Base-by-base conservation (phyloP, 2,329 filamentous ascomycete genomes). In the Thyridium curvatum region DNA sequence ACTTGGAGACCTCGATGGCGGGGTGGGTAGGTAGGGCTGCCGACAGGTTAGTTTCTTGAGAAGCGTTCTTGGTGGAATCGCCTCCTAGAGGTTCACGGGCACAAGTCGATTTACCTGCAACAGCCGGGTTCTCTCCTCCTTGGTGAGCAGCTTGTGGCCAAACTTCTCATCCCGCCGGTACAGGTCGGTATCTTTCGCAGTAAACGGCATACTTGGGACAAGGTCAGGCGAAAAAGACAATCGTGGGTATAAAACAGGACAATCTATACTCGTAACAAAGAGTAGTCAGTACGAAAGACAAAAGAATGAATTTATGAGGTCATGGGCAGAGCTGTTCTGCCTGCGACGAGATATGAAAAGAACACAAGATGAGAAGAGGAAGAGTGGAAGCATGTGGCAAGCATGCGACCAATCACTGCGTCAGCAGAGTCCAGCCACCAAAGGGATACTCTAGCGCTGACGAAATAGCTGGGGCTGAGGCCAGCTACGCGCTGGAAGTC, bases 81-180 rank as follows among this genome's bases (percentile, higher is more conserved):
- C 51, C 47, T 42, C 52, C 35, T 29, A 45, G 39, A 35, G 44
- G 31, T 26, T 47, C 13, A 12, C 15, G 15, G 18, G 30, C 32
- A 30, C 18, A 36, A 40, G 26, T 12, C 16, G 12, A 46, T 52
- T 32, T 41, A 71, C 70, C 61, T 70, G 55, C 35, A 72, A 47
- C 16, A 74, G 55, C 44, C 62, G 61, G 43, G 69, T 56, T 42
- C 69, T 59, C 48, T 72, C 62, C 44, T 61, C 56, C n/a, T 60
- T 53, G 8, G 60, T 64, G 40, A 72, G 46, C 15, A 63, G 50
- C 45, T 53, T 66, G 49, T 66, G 62, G 30, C 60, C 63, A 31
- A 54, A 47, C 48, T 60, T 66, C 36, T 64, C 66, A 55, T 73
- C 68, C 32, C 60, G 57, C 39, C 70, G 57, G 50, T 72, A 72